Evolutionary conservation across 2,329 filamentous ascomycete genomes (phyloP), one percentile per base, ranked within the genome.

Genomic region (Ploettnerulaceae sp.): DNA sequence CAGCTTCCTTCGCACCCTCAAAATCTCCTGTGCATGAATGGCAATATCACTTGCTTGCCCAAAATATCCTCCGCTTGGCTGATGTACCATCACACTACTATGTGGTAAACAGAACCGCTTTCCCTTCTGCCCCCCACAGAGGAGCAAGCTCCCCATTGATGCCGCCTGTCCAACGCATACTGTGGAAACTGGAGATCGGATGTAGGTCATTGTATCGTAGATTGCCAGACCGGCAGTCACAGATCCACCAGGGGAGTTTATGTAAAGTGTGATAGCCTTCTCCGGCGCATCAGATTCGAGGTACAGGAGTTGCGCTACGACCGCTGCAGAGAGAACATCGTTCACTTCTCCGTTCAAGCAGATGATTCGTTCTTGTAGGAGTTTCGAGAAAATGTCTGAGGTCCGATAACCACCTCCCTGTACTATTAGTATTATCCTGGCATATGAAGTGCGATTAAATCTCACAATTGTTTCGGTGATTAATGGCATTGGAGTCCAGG

Each of bases 131-230:
- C 94, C 93, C 36, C 91, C 93, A 37, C 86, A 85, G 1, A 98
- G 79, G 1, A 98, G 73, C 18, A 98, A 74, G 1, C 85, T 89
- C 5, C 90, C 93, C 93, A 98, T 98, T 3, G 86, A 93, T 1
- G 93, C 91, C 0, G 94, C 93, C 61, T 94, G 88, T 6, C 93
- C 93, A 33, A 98, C 79, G 62, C 93, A 97, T 22, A 98, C 93
- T 0, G 93, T 98, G 33, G 86, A 91, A 0, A 98, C 89, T 1
- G 91, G 89, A 2, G 87, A 87, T 51, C 84, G 82, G 64, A 98
- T 97, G 67, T 98, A 98, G 58, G 85, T 82, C 91, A 98, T 97
- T 9, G 93, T 98, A 66, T 98, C 93, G 74, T 98, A 98, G 61
- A 98, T 97, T 20, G 93, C 90, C 50, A 86, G 74, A 12, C 82